Evolutionary conservation across 2,329 filamentous ascomycete species (phyloP).

Genomic region (Metarhizium album): DNA sequence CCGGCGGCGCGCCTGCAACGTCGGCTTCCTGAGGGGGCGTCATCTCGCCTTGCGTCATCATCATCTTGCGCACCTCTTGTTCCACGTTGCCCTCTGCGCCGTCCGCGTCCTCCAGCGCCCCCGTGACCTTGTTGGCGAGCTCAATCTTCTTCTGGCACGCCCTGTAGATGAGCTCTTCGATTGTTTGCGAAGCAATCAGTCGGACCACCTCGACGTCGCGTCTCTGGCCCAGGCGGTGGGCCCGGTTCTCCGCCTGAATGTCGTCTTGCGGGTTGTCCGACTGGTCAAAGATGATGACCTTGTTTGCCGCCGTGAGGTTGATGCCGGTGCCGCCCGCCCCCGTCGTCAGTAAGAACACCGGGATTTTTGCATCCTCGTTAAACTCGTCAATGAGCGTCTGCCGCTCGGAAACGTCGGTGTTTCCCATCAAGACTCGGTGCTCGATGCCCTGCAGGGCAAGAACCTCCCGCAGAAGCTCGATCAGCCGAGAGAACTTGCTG

Average conservation of each 20-base stretch:
- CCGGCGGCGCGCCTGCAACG: background rate
- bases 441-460: constrained; percentile 61
- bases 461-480: constrained; percentile 81
- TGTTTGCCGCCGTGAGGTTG: constrained; percentile 91
- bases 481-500: constrained; percentile 83
- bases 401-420: constrained; percentile 69
- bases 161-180: constrained; percentile 88
- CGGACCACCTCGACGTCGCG: constrained; percentile 83
- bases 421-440: constrained; percentile 80
- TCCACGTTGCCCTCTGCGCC: constrained; percentile 27
- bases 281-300: constrained; percentile 93
- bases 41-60: constrained; percentile 25
- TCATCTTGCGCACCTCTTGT: constrained; percentile 33
- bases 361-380: constrained; percentile 62
- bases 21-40: constrained; percentile 25
- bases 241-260: constrained; percentile 94
- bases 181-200: constrained; percentile 68
- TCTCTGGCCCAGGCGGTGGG: constrained; percentile 87
- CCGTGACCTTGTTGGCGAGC: constrained; percentile 56
- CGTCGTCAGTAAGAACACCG: constrained; percentile 86
- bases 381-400: constrained; percentile 86
- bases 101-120: constrained; percentile 22
- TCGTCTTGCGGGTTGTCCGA: constrained; percentile 98
- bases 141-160: constrained; percentile 89
- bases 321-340: constrained; percentile 95